Base-by-base conservation (phyloP, 2,329 filamentous ascomycete species). In the Atkinsonella texensis region DNA sequence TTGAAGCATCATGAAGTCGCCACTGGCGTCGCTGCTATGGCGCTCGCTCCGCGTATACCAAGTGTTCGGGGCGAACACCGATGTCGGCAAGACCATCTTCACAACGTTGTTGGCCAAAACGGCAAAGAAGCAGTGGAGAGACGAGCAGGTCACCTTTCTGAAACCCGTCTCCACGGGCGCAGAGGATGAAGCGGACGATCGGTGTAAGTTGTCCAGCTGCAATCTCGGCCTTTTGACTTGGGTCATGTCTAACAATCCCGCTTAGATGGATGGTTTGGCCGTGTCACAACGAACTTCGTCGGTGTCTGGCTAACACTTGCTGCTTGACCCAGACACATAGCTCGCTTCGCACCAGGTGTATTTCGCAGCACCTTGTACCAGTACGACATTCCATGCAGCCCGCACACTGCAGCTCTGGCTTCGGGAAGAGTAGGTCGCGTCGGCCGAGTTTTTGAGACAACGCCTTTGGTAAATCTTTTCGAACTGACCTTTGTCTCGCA, bases 121-220 rank as follows among this genome's bases (percentile, higher is more conserved):
- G 9, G 75, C 82, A 4, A 70, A 68, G 39, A 71, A 68, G 28
- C 67, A 68, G 40, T 71, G 72, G 56, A 64, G 65, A 8, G 60
- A 68, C 18, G 74, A 76, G 45, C 67, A 69, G 18, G 75, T 82
- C 1, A 73, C 76, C 11, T 94, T 87, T 64, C 63, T 94, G 51
- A 94, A 94, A 65, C 88, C 88, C 0, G 82, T 94, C 2, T 91
- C 87, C 2, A 93, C 88, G 0, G 89, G 88, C 0, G 75, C 84
- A 8, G 62, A 70, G 10, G 68, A 79, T 28, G 85, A 90, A 51
- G 83, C 84, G 15, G 88, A 93, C 68, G 79, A 85, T 63, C 66
- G 72, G 84, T 87, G 72, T 73, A 61, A 58, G 61, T 49, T 15
- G 13, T 28, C 12, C 2, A 8, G 17, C 20, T 17, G 10, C 12